These are phyloP conservation scores for Citrus unshiu DNA, from an alignment of 345 rosid species.

Conservation along the genomic window DNA sequence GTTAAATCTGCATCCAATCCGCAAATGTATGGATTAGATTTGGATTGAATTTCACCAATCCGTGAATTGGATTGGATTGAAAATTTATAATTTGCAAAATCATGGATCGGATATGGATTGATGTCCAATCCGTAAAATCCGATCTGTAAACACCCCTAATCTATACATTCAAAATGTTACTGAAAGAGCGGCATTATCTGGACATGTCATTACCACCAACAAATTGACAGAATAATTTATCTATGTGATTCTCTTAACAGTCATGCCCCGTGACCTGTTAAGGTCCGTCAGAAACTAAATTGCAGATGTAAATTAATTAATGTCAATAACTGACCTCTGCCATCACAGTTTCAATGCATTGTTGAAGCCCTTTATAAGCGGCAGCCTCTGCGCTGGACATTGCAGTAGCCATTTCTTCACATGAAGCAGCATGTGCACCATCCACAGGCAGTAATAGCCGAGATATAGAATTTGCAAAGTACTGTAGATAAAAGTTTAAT, in stretches of 20 bases:
- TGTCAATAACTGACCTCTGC: constrained; percentile 72
- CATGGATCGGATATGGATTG: no score
- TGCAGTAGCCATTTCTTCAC: constrained; percentile 99
- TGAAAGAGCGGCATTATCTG: not conserved
- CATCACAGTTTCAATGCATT: constrained; percentile 99
- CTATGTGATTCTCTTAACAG: not conserved
- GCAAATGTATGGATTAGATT: no score
- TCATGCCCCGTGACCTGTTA: not conserved
- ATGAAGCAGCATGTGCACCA: constrained; percentile 96
- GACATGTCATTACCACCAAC: not conserved
- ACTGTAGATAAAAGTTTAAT: constrained; percentile 38
- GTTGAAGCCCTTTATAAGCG: constrained; percentile 98
- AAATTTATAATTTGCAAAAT: no score
- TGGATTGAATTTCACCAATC: no score
- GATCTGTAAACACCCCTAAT: not conserved
- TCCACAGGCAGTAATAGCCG: constrained; percentile 96
- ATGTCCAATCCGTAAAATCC: no score
- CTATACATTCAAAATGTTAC: constrained; percentile 1
- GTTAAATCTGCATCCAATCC: no score
- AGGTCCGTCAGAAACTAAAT: not conserved
- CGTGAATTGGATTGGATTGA: no score
- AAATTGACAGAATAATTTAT: not conserved
- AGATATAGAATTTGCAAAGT: constrained; percentile 94
- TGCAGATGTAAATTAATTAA: not conserved
- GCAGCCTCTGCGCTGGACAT: constrained; percentile 98